Evolutionary conservation across 495 filamentous ascomycete species (phyloP).

Genomic region (Penicillium soppii): DNA sequence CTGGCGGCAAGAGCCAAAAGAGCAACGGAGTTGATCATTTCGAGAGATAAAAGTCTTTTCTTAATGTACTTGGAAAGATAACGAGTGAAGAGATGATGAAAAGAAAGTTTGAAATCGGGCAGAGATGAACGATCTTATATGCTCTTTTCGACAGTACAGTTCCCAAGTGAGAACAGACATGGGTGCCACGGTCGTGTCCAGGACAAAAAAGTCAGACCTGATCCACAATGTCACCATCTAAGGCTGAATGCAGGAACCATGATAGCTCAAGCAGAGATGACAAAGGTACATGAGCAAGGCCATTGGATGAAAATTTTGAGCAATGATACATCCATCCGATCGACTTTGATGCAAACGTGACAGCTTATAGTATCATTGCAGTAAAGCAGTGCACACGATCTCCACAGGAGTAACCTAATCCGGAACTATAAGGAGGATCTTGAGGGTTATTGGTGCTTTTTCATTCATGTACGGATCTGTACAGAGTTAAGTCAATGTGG

Average conservation of each 20-base stretch:
- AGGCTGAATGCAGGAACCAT: constrained; percentile 25
- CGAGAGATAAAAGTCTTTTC: constrained; percentile 24
- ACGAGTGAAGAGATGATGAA: constrained; percentile 36
- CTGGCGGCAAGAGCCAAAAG: constrained; percentile 40
- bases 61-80: constrained; percentile 25
- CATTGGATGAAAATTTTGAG: constrained; percentile 14
- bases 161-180: constrained; percentile 18
- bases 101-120: constrained; percentile 5
- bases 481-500: too few relatives aligned
- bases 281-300: constrained; percentile 17
- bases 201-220: constrained; percentile 27
- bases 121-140: constrained; percentile 33
- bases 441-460: neutral
- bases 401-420: constrained; percentile 25
- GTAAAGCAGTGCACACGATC: neutral
- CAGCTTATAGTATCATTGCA: constrained; percentile 33
- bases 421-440: constrained; percentile 22
- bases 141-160: constrained; percentile 9
- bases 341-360: constrained; percentile 31
- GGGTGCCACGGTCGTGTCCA: constrained; percentile 35
- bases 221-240: constrained; percentile 16
- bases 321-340: constrained; percentile 15
- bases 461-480: neutral
- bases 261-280: constrained; percentile 20
- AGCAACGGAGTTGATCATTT: constrained; percentile 44